Evolutionary conservation across 768 basidiomycete species (phyloP).

Genomic region (Suillus spraguei): DNA sequence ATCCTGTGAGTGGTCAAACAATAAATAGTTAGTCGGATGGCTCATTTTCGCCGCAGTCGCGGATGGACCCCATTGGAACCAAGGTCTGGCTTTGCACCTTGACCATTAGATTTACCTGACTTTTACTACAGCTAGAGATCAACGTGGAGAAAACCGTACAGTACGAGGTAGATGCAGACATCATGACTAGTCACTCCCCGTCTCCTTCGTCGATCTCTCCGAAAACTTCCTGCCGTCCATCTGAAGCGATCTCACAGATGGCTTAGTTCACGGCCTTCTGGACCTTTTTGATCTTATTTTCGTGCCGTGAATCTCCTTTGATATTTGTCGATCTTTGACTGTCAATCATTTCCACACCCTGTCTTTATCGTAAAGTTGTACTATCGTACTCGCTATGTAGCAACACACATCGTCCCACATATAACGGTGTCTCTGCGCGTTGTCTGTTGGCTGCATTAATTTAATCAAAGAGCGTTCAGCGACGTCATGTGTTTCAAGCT

Average conservation of each 20-base stretch:
- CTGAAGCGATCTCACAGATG: background rate
- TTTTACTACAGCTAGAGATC: constrained; percentile 26
- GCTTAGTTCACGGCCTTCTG: background rate
- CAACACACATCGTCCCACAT: too few species aligned
- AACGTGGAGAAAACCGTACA: constrained; percentile 33
- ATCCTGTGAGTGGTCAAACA: background rate
- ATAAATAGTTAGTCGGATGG: background rate
- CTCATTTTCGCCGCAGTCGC: constrained; percentile 13
- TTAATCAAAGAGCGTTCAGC: too few species aligned
- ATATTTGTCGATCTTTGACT: background rate
- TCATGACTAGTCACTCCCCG: background rate
- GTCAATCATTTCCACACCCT: constrained; percentile 5
- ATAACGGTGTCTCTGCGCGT: background rate
- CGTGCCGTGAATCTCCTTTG: background rate
- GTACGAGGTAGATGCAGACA: constrained; percentile 20
- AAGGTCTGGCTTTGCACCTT: constrained; percentile 21
- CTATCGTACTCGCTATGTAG: constrained; percentile 1
- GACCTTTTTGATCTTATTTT: background rate
- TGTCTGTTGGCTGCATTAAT: background rate
- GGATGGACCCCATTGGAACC: constrained; percentile 17
- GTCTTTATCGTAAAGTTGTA: constrained; percentile 2
- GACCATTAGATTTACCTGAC: background rate
- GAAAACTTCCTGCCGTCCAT: too few species aligned
- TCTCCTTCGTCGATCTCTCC: constrained; percentile 5
- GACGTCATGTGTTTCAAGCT: background rate